These are phyloP conservation scores for Dactylonectria estremocensis DNA, from an alignment of 2,329 filamentous ascomycete genomes.

Conservation along the genomic window DNA sequence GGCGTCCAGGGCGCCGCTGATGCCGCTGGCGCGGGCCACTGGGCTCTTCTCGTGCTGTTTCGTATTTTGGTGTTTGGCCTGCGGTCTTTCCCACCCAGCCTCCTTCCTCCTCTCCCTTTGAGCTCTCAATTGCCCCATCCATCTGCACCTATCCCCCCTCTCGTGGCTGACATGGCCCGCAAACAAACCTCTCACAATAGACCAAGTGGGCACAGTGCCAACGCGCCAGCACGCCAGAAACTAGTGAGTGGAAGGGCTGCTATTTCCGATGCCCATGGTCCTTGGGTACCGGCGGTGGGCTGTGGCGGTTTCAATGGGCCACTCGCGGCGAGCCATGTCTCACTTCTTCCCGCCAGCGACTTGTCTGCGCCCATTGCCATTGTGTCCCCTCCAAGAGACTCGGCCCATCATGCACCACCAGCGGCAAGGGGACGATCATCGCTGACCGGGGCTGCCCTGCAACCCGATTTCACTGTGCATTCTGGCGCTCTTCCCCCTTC, in stretches of 20 bases:
- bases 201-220: conserved; percentile 44
- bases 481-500: background rate
- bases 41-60: background rate
- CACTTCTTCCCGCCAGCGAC: conserved; percentile 39
- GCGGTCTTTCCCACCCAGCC: conserved; percentile 1
- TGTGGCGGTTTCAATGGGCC: conserved; percentile 48
- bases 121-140: conserved; percentile 19
- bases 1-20: conserved; percentile 4
- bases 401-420: conserved; percentile 31
- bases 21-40: conserved; percentile 2
- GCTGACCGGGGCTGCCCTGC: conserved; percentile 19
- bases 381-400: conserved; percentile 42
- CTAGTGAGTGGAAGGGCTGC: conserved; percentile 32
- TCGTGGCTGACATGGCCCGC: conserved; percentile 42
- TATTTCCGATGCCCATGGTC: conserved; percentile 42
- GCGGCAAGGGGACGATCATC: conserved; percentile 31
- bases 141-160: conserved; percentile 25
- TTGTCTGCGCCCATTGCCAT: conserved; percentile 35
- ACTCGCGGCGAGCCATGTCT: conserved; percentile 47
- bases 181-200: conserved; percentile 41
- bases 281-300: conserved; percentile 42
- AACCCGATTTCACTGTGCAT: conserved; percentile 11
- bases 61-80: conserved; percentile 10
- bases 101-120: conserved; percentile 15
- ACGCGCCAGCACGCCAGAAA: conserved; percentile 30